Evolutionary conservation across 2,329 filamentous ascomycete species (phyloP).

Genomic region (Didymella segeticola): DNA sequence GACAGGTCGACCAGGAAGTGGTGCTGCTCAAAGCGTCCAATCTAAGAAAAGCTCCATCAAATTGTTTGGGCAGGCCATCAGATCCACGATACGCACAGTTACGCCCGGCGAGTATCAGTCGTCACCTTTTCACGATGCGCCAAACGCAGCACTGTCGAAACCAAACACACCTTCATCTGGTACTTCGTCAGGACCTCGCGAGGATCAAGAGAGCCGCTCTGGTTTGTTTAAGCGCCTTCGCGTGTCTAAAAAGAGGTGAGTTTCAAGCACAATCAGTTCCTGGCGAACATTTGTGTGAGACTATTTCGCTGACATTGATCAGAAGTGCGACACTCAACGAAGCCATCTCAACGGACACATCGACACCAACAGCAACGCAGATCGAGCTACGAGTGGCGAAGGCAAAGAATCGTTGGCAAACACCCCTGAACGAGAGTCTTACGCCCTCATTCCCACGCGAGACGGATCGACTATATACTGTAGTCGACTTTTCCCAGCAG

Average conservation of each 20-base stretch:
- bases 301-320: neutral
- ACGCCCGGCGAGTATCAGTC: conserved; percentile 35
- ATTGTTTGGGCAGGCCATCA: conserved; percentile 38
- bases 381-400: conserved; percentile 49
- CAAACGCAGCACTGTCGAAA: conserved; percentile 7
- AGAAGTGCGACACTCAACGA: neutral
- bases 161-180: conserved; percentile 13
- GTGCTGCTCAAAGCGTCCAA: conserved; percentile 20
- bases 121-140: conserved; percentile 15
- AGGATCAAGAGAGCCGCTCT: neutral
- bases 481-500: conserved; percentile 15
- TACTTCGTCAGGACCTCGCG: neutral
- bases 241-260: conserved; percentile 2
- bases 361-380: conserved; percentile 47
- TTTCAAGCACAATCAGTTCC: neutral
- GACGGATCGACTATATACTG: conserved; percentile 28
- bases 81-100: conserved; percentile 48
- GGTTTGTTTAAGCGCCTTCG: conserved; percentile 2
- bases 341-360: neutral
- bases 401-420: conserved; percentile 52
- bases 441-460: conserved; percentile 40
- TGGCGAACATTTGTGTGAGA: neutral
- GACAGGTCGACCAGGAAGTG: conserved; percentile 19
- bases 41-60: conserved; percentile 38
- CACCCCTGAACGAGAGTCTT: conserved; percentile 45